Evolutionary conservation across 352 stramenopile species (phyloP), one percentile per base, ranked within the genome.

Genomic region (Phytophthora colocasiae): DNA sequence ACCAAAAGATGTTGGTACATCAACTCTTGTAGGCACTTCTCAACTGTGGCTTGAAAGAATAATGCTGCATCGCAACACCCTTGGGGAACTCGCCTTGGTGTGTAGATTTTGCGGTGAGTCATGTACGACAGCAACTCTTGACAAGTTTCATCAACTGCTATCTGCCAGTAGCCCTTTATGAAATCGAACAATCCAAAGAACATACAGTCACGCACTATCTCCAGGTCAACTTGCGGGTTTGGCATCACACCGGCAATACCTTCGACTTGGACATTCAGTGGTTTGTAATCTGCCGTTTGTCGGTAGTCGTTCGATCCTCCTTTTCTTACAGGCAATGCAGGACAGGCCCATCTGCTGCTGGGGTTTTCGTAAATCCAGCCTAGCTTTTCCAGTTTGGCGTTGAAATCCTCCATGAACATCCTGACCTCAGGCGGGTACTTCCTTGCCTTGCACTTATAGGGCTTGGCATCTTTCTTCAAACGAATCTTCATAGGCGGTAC

Each of bases 101-200:
- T 19, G 19, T 19, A 19, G 19, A 19, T 19, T 19, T 19, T 19
- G 19, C 19, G 19, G 19, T 19, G 19, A 19, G 19, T 19, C 19
- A 19, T 19, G 19, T 19, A 19, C 19, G 19, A 19, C 19, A 19
- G 19, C 19, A 19, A 19, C 19, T 19, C 19, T 19, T 19, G 19
- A 19, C 19, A 19, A 19, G 19, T 1, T 17, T 64, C 29, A 29
- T 61, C 57, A 0, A 73, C 11, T 14, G 60, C 50, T 6, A 75
- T 41, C 43, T 78, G 65, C 59, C 65, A 71, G 22, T 69, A 74
- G 4, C 60, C 53, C 19, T 63, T 58, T 1, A 53, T 65, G 15
- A 58, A 57, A 15, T 65, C 46, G 9, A 52, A 55, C 2, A 65
- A 43, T 64, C 34, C 47, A 49, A 51, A 71, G 22, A 74, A 58